phyloP scores from a whole-genome alignment of 441 rosid genomes.

The Populus hybrid region DNA sequence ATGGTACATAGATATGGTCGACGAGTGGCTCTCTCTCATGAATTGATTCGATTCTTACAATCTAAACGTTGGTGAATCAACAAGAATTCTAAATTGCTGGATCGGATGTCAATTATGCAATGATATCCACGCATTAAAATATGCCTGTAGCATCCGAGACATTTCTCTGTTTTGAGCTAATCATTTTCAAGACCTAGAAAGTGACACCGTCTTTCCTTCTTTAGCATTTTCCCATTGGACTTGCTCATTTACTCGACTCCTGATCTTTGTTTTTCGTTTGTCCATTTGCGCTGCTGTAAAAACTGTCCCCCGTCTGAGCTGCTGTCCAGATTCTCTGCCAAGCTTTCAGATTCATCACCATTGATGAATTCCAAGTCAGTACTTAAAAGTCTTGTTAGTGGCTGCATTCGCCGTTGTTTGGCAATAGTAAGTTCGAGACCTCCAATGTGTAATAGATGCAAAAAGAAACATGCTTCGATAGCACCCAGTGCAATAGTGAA shows the following conservation, averaged over 20 bases:
- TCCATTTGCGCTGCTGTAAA: slow-evolving; percentile 48
- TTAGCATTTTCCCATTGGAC: neutral
- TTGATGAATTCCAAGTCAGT: slow-evolving; percentile 45
- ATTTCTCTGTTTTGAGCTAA: neutral
- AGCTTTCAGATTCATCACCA: slow-evolving; percentile 31
- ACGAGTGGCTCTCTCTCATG: neutral
- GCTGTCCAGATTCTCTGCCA: slow-evolving; percentile 18
- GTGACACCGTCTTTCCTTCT: neutral
- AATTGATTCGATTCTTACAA: neutral
- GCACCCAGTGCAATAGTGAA: too few relatives aligned
- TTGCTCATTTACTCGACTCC: neutral
- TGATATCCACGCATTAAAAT: neutral
- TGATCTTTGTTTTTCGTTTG: slow-evolving; percentile 19
- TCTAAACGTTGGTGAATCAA: neutral
- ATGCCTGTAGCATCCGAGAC: neutral
- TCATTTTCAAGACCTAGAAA: neutral
- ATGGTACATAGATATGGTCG: neutral
- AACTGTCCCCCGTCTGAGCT: slow-evolving; percentile 22
- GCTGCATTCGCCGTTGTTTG: slow-evolving; percentile 61
- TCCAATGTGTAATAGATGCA: slow-evolving; percentile 23
- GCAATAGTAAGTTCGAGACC: slow-evolving; percentile 39
- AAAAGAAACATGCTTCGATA: slow-evolving; percentile 5
- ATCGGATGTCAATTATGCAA: neutral
- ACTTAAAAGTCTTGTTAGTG: slow-evolving; percentile 52
- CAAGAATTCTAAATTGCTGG: neutral